These are phyloP conservation scores for Apostasia ramifera DNA, from an alignment of 106 monocot species.

Conservation along the genomic window DNA sequence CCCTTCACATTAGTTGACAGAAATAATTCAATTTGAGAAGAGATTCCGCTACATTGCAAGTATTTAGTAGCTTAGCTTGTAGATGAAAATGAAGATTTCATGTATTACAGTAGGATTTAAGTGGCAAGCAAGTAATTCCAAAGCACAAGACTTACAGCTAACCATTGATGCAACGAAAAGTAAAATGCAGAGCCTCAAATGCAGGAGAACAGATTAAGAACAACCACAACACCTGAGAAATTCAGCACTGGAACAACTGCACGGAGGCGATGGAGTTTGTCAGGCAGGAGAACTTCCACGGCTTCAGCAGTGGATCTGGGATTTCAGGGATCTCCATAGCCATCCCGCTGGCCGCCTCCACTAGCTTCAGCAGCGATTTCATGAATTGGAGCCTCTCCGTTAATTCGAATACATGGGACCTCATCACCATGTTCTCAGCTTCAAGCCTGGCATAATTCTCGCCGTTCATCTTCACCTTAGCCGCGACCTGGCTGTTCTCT, in stretches of 20 bases:
- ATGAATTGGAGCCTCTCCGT: constrained; percentile 39
- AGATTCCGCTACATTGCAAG: too few relatives aligned
- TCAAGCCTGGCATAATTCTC: constrained; percentile 21
- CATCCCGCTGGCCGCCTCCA: constrained; percentile 48
- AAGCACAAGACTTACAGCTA: too few relatives aligned
- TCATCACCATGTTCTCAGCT: constrained; percentile 28
- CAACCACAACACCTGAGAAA: not conserved
- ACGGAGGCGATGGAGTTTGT: not conserved
- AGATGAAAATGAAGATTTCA: too few relatives aligned
- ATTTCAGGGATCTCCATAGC: constrained; percentile 47
- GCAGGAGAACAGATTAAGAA: too few relatives aligned
- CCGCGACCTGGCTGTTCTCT: constrained; percentile 29
- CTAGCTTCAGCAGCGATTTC: constrained; percentile 39
- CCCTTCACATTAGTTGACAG: too few relatives aligned
- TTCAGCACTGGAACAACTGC: constrained; percentile 13
- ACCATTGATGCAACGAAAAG: too few relatives aligned
- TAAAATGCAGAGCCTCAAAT: too few relatives aligned
- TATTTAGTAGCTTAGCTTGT: too few relatives aligned
- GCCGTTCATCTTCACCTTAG: constrained; percentile 22
- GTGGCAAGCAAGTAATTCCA: too few relatives aligned
- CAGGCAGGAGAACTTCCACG: constrained; percentile 30
- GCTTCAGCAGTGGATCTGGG: constrained; percentile 27
- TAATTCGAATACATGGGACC: constrained; percentile 43
- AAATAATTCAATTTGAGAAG: too few relatives aligned
- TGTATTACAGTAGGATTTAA: too few relatives aligned